phyloP scores from a whole-genome alignment of 257 asterid species.

The Anisodus acutangulus region DNA sequence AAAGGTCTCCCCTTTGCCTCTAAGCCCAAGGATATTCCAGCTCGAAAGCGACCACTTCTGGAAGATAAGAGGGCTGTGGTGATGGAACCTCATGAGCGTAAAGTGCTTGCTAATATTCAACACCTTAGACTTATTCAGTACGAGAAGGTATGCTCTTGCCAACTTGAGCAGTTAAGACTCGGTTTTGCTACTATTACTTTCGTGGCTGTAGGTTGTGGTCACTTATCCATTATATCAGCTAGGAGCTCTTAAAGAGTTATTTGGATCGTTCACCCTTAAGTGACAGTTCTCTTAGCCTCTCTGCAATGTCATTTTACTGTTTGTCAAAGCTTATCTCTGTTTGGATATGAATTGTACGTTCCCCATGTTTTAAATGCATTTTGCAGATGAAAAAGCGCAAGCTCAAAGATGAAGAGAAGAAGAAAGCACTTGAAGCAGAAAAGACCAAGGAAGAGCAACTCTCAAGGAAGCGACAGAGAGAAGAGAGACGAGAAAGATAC shows the following conservation, averaged over 20 bases:
- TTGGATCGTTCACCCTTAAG: background rate
- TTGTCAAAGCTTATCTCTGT: background rate
- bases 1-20: constrained; percentile 74
- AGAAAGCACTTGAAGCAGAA: constrained; percentile 59
- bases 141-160: constrained; percentile 59
- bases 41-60: constrained; percentile 49
- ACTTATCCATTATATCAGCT: background rate
- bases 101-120: constrained; percentile 70
- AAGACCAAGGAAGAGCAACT: constrained; percentile 77
- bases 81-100: constrained; percentile 77
- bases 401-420: constrained; percentile 61
- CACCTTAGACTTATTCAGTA: constrained; percentile 62
- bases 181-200: background rate
- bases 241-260: background rate
- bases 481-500: constrained; percentile 82
- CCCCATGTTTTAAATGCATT: background rate
- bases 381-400: constrained; percentile 68
- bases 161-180: background rate
- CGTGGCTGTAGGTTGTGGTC: background rate
- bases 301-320: background rate
- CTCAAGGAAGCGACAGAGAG: constrained; percentile 80
- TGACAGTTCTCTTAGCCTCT: background rate
- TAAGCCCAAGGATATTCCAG: constrained; percentile 74
- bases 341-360: background rate
- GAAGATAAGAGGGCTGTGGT: constrained; percentile 77